A percentile compares a stretch with the other conserved stretches of the same genome.
Conservation (phyloP, 2,329 filamentous ascomycete species). For the Diaporthe amygdali region DNA sequence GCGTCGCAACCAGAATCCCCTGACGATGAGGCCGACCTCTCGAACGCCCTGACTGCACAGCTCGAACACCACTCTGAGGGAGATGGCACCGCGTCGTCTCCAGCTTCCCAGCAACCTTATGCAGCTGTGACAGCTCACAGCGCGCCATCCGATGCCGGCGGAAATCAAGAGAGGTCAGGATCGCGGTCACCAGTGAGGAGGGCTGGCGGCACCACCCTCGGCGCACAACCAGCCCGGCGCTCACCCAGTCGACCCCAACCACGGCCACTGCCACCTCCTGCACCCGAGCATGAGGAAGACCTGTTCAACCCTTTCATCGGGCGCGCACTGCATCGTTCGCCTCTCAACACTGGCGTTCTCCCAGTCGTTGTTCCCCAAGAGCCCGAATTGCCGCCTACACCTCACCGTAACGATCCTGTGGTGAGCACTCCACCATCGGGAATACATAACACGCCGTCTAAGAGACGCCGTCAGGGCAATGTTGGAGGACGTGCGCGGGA, state of each 20-base stretch:
- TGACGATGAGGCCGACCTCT: slow-evolving; percentile 19
- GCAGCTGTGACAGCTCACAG: neutral
- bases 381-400: slow-evolving; percentile 68
- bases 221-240: slow-evolving; percentile 40
- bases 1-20: slow-evolving; percentile 22
- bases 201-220: slow-evolving; percentile 34
- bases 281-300: slow-evolving; percentile 47
- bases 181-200: slow-evolving; percentile 34
- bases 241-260: slow-evolving; percentile 45
- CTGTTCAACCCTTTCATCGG: slow-evolving; percentile 47
- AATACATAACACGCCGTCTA: slow-evolving; percentile 65
- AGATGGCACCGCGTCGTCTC: slow-evolving; percentile 1
- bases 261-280: slow-evolving; percentile 52
- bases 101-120: neutral
- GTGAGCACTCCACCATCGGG: slow-evolving; percentile 61
- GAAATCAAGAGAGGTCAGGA: slow-evolving; percentile 28
- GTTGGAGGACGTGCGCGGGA: slow-evolving; percentile 9
- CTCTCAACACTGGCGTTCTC: slow-evolving; percentile 37
- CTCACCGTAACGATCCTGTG: slow-evolving; percentile 56
- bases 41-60: slow-evolving; percentile 33
- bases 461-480: slow-evolving; percentile 36
- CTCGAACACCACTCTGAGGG: slow-evolving; percentile 34
- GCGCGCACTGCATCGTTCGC: slow-evolving; percentile 41
- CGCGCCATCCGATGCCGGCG: neutral
- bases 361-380: slow-evolving; percentile 49